Conservation (phyloP, 2,329 filamentous ascomycete genomes). For the Grosmannia huntii region DNA sequence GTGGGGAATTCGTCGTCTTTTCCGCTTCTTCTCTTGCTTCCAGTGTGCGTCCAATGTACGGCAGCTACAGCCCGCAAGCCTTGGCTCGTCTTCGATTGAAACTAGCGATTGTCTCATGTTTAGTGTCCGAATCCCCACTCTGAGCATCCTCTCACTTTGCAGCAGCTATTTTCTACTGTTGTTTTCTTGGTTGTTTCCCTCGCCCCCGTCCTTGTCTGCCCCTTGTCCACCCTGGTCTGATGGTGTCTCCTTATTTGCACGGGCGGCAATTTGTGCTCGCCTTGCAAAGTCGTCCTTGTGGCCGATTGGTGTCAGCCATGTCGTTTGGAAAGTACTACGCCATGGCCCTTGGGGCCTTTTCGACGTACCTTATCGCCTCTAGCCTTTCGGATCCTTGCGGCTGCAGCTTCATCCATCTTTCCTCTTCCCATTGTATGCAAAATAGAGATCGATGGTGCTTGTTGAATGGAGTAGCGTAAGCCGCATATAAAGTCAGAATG, state of each 20-base stretch:
- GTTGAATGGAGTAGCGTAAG: too few species aligned
- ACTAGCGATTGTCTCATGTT: neutral
- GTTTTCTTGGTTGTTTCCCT: neutral
- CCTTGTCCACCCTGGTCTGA: slow-evolving; percentile 11
- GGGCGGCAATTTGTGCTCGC: slow-evolving; percentile 22
- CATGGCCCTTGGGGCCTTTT: neutral
- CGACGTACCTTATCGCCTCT: slow-evolving; percentile 24
- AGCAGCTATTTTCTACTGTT: neutral
- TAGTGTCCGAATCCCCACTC: neutral
- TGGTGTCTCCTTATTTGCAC: slow-evolving; percentile 18
- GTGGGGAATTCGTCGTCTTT: too few species aligned
- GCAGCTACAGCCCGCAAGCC: too few species aligned
- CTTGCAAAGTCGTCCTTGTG: slow-evolving; percentile 23
- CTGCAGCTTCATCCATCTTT: slow-evolving; percentile 30
- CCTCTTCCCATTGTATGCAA: slow-evolving; percentile 18
- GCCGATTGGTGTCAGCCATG: neutral
- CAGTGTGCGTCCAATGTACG: too few species aligned
- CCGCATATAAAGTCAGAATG: neutral
- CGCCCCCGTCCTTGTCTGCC: neutral
- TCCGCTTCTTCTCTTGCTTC: too few species aligned
- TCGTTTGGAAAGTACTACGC: slow-evolving; percentile 1
- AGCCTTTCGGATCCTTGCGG: slow-evolving; percentile 27
- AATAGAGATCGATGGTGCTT: neutral
- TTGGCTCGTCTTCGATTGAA: neutral
- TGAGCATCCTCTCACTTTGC: neutral